Evolutionary conservation across 768 basidiomycete genomes (phyloP).

Genomic region (Sutorius australiensis): DNA sequence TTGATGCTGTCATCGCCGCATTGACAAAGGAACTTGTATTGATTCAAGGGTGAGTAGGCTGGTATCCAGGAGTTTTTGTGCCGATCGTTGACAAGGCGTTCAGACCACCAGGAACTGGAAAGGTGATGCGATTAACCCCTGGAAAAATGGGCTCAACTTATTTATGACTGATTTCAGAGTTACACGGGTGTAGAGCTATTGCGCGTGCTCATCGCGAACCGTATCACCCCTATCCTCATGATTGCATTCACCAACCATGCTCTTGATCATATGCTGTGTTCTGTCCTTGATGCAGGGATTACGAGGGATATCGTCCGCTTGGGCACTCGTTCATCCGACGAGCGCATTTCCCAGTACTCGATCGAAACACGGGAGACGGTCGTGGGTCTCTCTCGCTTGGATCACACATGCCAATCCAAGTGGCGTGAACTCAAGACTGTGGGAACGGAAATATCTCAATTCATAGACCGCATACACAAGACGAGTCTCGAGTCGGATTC

Average conservation of each 20-base stretch:
- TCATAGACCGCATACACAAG: constrained; percentile 43
- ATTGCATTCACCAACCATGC: constrained; percentile 79
- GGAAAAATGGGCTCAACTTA: neutral
- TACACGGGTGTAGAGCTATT: constrained; percentile 69
- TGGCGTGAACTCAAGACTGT: constrained; percentile 40
- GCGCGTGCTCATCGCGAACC: constrained; percentile 53
- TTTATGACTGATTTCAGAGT: constrained; percentile 36
- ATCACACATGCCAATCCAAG: constrained; percentile 32
- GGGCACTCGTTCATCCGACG: constrained; percentile 61
- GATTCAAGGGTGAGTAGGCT: constrained; percentile 67
- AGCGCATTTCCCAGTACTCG: constrained; percentile 57
- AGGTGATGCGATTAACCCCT: constrained; percentile 37
- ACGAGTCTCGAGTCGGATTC: constrained; percentile 33
- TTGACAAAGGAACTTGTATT: constrained; percentile 58
- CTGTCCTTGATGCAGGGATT: constrained; percentile 61
- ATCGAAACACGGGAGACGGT: constrained; percentile 55
- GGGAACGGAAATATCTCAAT: constrained; percentile 42
- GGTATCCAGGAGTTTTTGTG: neutral
- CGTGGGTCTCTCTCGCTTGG: constrained; percentile 40
- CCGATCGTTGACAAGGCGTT: neutral
- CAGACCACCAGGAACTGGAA: constrained; percentile 78
- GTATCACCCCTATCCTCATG: constrained; percentile 50
- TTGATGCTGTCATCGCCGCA: constrained; percentile 60
- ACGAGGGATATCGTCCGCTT: constrained; percentile 64
- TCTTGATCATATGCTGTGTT: constrained; percentile 65